Percentiles rank a stretch among this genome's conserved stretches.
phyloP scores from a whole-genome alignment of 768 basidiomycete genomes.

The Rhizopogon roseolus region DNA sequence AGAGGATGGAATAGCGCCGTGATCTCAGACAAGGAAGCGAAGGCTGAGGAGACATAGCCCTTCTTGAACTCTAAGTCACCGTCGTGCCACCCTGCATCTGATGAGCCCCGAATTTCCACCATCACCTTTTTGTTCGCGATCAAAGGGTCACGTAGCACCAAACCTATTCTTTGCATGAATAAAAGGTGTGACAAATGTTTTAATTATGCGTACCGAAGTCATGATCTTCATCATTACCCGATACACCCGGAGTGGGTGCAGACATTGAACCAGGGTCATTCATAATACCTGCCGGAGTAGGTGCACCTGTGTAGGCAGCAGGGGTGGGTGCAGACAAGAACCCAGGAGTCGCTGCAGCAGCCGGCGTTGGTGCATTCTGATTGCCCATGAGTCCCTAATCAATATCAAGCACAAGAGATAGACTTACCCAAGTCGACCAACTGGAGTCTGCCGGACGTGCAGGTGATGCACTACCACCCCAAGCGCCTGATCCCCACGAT shows the following conservation, averaged over 20 bases:
- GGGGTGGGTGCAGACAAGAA: conserved; percentile 26
- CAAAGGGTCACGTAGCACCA: conserved; percentile 22
- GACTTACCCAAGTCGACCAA: conserved; percentile 29
- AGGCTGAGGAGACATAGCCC: conserved; percentile 24
- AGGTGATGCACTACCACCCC: conserved; percentile 26
- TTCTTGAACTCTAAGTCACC: conserved; percentile 23
- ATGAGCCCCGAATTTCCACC: conserved; percentile 23
- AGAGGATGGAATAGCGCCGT: conserved; percentile 24
- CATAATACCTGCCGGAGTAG: conserved; percentile 21
- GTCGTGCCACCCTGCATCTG: conserved; percentile 16
- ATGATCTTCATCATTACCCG: conserved; percentile 23
- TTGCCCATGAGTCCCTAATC: conserved; percentile 22
- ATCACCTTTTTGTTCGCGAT: conserved; percentile 25
- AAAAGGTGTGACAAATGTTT: background rate
- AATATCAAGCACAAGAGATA: conserved; percentile 25
- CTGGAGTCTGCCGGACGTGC: conserved; percentile 24
- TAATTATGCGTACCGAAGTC: background rate
- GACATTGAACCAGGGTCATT: conserved; percentile 12
- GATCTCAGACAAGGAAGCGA: conserved; percentile 22
- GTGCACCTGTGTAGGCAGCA: conserved; percentile 24
- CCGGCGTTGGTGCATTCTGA: conserved; percentile 35
- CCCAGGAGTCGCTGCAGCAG: conserved; percentile 35
- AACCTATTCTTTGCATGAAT: conserved; percentile 25
- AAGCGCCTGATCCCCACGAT: conserved; percentile 27
- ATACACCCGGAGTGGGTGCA: conserved; percentile 27